Evolutionary conservation across 2,329 filamentous ascomycete genomes (phyloP).

Genomic region (Ilyonectria sp.): DNA sequence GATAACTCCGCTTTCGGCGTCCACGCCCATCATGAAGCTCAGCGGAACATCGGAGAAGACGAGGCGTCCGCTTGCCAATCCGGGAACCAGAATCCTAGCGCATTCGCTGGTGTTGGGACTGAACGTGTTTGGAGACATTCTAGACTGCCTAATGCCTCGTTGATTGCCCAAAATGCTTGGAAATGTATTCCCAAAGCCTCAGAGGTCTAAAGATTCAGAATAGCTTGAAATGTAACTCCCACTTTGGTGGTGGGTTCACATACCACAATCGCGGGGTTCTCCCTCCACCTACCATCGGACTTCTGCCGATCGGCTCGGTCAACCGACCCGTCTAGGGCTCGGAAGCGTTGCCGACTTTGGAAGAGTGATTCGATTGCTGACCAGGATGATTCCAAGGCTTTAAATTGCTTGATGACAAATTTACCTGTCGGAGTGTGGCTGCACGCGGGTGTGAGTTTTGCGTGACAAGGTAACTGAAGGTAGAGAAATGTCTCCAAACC

Average conservation of each 20-base stretch:
- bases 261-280: background rate
- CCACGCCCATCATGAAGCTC: conserved; percentile 64
- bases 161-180: too few relatives aligned
- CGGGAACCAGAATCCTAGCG: background rate
- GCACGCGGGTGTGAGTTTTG: too few relatives aligned
- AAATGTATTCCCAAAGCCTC: too few relatives aligned
- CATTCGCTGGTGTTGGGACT: background rate
- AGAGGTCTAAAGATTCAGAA: too few relatives aligned
- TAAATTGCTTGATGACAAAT: background rate
- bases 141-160: too few relatives aligned
- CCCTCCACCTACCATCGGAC: background rate
- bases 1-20: conserved; percentile 57
- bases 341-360: background rate
- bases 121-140: background rate
- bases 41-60: conserved; percentile 49
- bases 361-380: background rate
- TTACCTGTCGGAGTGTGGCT: too few relatives aligned
- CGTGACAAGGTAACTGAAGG: too few relatives aligned
- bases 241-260: too few relatives aligned
- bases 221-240: too few relatives aligned
- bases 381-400: background rate
- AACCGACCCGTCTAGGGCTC: background rate
- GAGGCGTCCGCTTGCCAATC: conserved; percentile 41
- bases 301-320: background rate
- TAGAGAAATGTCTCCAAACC: too few relatives aligned